Conservation (phyloP, 768 basidiomycete genomes). For the Tulasnella sp. region DNA sequence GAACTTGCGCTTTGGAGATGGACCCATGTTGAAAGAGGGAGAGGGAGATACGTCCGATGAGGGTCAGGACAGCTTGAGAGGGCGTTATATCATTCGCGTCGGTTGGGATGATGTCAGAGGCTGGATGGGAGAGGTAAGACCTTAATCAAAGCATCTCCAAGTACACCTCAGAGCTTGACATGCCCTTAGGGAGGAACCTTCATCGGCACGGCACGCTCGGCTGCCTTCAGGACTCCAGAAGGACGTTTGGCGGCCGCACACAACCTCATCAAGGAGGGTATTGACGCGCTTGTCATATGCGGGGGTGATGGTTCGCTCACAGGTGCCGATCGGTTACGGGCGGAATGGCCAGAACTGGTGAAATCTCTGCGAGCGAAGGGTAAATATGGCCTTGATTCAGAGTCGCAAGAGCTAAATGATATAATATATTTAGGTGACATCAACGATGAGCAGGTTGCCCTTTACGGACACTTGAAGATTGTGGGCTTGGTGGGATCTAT, state of each 20-base stretch:
- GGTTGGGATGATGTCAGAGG: conserved; percentile 98
- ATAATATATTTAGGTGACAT: conserved; percentile 46
- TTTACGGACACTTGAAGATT: conserved; percentile 79
- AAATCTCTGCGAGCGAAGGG: conserved; percentile 54
- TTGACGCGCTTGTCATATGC: conserved; percentile 93
- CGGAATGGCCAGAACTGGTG: conserved; percentile 89
- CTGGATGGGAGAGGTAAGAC: conserved; percentile 76
- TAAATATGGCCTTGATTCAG: conserved; percentile 23
- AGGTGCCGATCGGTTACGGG: conserved; percentile 86
- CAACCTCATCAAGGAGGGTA: conserved; percentile 92
- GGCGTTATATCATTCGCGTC: conserved; percentile 85
- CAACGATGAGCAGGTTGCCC: conserved; percentile 55
- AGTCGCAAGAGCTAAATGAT: no score
- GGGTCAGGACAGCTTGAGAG: conserved; percentile 67
- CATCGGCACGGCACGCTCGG: conserved; percentile 86
- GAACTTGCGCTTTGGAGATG: conserved; percentile 77
- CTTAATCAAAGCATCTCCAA: not conserved
- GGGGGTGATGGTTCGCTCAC: conserved; percentile 97
- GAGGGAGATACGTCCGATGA: conserved; percentile 49
- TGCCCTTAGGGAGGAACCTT: conserved; percentile 73
- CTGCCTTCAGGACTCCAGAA: conserved; percentile 72
- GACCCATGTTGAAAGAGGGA: conserved; percentile 64
- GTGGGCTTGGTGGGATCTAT: conserved; percentile 99
- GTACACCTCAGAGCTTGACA: not conserved
- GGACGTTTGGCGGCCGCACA: conserved; percentile 81